Base-by-base conservation (phyloP, 1,284 basidiomycete genomes). In the Pseudozyma thailandica region DNA sequence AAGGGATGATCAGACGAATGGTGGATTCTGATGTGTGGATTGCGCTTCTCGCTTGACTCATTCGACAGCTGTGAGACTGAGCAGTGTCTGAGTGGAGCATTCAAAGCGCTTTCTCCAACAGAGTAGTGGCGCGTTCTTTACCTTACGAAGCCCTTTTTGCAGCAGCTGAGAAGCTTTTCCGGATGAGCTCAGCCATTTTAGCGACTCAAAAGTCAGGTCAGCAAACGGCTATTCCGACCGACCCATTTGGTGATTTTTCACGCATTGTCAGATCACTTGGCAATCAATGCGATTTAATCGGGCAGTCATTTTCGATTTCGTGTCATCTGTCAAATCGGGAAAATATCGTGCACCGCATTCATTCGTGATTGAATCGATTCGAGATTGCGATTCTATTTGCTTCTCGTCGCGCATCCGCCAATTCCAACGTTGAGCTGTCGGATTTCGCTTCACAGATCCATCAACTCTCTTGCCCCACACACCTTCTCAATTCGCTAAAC, bases 111-210 rank as follows among this genome's bases (percentile, higher is more conserved):
- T 39, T 10, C 18, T 38, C 10, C 15, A 16, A 27, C 15, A 25
- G 7, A 16, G 16, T 16, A 37, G 23, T 37, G 42, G 51, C 51
- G 43, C 51, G 51, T 53, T 50, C n/a, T n/a, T n/a, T n/a, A n/a
- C n/a, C 15, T 31, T 31, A 43, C 39, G 49, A 42, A 35, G 39
- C 30, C 39, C 41, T 30, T 30, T 37, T 20, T 28, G 30, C 18
- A 10, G 15, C 27, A 26, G 41, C 20, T 13, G 27, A 8, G 18
- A 37, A 37, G 15, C 8, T 25, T 35, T 7, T 54, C 27, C 45
- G 44, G 52, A 18, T 54, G 52, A 54, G 52, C 52, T 54, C 52
- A 54, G 52, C 52, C 43, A 27, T 25, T 47, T 46, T 25, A 25
- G 18, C 25, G 13, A 16, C 26, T 46, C 21, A 21, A 25, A 35